Evolutionary conservation across 257 asterid genomes (phyloP).

Genomic region (Lithospermum erythrorhizon): DNA sequence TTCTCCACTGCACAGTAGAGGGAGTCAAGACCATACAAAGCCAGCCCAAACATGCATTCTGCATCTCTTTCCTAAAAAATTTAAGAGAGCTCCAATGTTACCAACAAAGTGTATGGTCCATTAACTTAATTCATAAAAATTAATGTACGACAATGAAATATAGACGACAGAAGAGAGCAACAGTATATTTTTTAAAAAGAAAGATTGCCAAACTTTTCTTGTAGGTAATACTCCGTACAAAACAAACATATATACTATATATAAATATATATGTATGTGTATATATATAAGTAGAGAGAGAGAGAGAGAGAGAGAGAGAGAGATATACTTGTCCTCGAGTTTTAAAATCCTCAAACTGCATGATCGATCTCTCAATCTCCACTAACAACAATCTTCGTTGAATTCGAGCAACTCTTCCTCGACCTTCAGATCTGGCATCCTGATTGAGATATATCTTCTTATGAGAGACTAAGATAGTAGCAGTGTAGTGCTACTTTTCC

Average conservation of each 20-base stretch:
- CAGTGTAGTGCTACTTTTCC: not conserved
- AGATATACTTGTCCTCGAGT: slow-evolving; percentile 60
- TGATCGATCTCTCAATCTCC: slow-evolving; percentile 73
- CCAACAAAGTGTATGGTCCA: too few species aligned
- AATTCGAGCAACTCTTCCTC: slow-evolving; percentile 90
- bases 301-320: too few species aligned
- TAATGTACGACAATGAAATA: too few species aligned
- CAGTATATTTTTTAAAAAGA: too few species aligned
- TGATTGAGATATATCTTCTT: slow-evolving; percentile 27
- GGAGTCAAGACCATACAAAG: slow-evolving; percentile 71
- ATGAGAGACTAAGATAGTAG: slow-evolving; percentile 5
- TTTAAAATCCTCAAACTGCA: slow-evolving; percentile 53
- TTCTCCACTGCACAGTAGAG: slow-evolving; percentile 65
- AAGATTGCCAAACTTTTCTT: too few species aligned
- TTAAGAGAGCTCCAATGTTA: not conserved
- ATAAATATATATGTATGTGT: too few species aligned
- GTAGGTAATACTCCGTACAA: too few species aligned
- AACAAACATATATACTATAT: too few species aligned
- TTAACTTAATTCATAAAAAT: too few species aligned
- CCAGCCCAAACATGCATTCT: slow-evolving; percentile 70
- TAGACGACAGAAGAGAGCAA: too few species aligned
- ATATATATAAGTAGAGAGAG: too few species aligned
- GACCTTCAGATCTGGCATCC: slow-evolving; percentile 95
- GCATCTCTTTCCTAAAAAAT: slow-evolving; percentile 68
- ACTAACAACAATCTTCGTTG: slow-evolving; percentile 76